phyloP scores from a whole-genome alignment of 2,329 filamentous ascomycete species.

The Periglandula ipomoeae region DNA sequence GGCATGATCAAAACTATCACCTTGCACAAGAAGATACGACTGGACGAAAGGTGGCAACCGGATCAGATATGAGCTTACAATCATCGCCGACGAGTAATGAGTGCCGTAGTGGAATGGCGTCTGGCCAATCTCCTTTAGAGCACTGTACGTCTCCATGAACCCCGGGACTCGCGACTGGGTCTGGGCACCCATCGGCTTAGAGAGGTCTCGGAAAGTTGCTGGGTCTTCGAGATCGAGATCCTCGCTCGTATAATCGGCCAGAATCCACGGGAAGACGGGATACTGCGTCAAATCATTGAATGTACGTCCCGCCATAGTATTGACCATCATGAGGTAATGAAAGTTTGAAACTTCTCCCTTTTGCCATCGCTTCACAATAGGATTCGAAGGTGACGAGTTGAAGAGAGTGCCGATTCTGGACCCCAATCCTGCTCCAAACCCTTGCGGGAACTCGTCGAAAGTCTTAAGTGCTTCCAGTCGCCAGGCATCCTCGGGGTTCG shows the following conservation, averaged over 20 bases:
- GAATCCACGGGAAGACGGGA: slow-evolving; percentile 93
- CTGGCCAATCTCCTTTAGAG: slow-evolving; percentile 85
- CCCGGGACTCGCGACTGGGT: slow-evolving; percentile 65
- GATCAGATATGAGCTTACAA: slow-evolving; percentile 92
- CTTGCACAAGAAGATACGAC: slow-evolving; percentile 87
- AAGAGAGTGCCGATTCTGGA: slow-evolving; percentile 91
- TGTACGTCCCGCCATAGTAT: slow-evolving; percentile 91
- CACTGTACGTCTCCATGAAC: slow-evolving; percentile 75
- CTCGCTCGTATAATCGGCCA: slow-evolving; percentile 91
- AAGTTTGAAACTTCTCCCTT: slow-evolving; percentile 97
- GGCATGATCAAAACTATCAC: slow-evolving; percentile 92
- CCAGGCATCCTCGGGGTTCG: slow-evolving; percentile 83
- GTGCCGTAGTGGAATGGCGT: slow-evolving; percentile 96
- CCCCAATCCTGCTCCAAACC: slow-evolving; percentile 69
- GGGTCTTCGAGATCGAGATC: slow-evolving; percentile 82
- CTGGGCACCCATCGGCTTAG: slow-evolving; percentile 95
- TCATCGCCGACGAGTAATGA: slow-evolving; percentile 98
- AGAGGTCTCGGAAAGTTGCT: slow-evolving; percentile 78
- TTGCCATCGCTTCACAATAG: slow-evolving; percentile 82
- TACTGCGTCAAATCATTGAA: slow-evolving; percentile 99
- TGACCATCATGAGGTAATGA: slow-evolving; percentile 96
- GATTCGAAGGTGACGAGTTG: slow-evolving; percentile 70
- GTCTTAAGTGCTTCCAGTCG: slow-evolving; percentile 75
- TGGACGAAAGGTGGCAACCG: slow-evolving; percentile 93
- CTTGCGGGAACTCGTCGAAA: slow-evolving; percentile 48